Percentiles rank a stretch among this genome's conserved stretches.
phyloP scores from a whole-genome alignment of 805 yeast species.

The Sungouiella blattae region DNA sequence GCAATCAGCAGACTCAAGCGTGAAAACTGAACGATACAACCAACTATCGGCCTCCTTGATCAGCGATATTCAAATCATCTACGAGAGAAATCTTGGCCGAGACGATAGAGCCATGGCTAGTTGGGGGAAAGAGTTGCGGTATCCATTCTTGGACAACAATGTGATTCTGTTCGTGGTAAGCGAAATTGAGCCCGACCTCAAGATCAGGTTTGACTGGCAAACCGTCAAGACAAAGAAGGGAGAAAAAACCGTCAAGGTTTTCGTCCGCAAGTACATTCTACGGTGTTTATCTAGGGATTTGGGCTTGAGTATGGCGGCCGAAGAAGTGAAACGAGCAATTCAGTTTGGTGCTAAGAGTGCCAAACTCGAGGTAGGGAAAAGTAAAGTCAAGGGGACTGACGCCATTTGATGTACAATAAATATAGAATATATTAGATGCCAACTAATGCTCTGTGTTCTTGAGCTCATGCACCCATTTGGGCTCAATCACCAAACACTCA shows the following conservation, averaged over 20 bases:
- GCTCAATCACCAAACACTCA: slow-evolving; percentile 41
- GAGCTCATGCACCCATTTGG: slow-evolving; percentile 36
- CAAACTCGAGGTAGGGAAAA: slow-evolving; percentile 79
- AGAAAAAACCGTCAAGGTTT: slow-evolving; percentile 24
- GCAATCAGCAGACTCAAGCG: slow-evolving; percentile 4
- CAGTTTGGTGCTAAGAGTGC: slow-evolving; percentile 97
- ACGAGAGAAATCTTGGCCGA: slow-evolving; percentile 79
- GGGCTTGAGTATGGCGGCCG: slow-evolving; percentile 52
- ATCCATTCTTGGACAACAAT: slow-evolving; percentile 72
- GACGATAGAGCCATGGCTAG: slow-evolving; percentile 85
- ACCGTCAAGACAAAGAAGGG: slow-evolving; percentile 19
- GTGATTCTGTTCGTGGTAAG: slow-evolving; percentile 51
- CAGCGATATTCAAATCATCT: slow-evolving; percentile 68
- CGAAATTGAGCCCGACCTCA: slow-evolving; percentile 47
- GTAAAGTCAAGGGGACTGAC: slow-evolving; percentile 77
- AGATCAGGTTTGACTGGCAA: slow-evolving; percentile 32
- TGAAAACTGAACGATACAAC: slow-evolving; percentile 21
- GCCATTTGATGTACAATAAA: slow-evolving; percentile 7
- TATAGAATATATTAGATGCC: not conserved
- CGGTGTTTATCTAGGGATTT: slow-evolving; percentile 56
- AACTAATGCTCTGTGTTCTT: slow-evolving; percentile 4
- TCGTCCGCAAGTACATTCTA: slow-evolving; percentile 51
- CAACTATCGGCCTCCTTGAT: slow-evolving; percentile 58
- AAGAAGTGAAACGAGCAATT: slow-evolving; percentile 88
- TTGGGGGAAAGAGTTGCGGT: slow-evolving; percentile 89